A percentile compares a stretch with the other conserved stretches of the same genome.
phyloP scores from a whole-genome alignment of 495 filamentous ascomycete species.

The Penicillium angulare region DNA sequence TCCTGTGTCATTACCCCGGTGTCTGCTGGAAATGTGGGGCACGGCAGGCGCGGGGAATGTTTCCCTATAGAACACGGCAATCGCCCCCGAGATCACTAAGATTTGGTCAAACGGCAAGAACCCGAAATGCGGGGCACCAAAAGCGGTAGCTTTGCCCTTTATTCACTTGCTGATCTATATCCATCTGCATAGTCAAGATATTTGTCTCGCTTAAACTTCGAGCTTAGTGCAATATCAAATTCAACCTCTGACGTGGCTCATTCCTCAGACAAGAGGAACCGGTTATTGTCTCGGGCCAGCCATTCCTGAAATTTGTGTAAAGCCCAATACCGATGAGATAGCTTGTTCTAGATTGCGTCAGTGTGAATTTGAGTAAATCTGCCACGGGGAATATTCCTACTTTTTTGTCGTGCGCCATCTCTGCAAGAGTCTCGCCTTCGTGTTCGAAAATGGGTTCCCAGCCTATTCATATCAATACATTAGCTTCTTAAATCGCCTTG shows the following conservation, averaged over 20 bases:
- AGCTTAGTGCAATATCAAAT: background rate
- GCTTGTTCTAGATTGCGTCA: slow-evolving; percentile 55
- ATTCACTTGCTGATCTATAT: background rate
- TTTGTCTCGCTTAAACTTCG: background rate
- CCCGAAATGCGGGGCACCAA: background rate
- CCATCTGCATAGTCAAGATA: background rate
- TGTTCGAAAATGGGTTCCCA: slow-evolving; percentile 94
- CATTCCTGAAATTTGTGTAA: slow-evolving; percentile 74
- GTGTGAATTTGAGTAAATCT: slow-evolving; percentile 16
- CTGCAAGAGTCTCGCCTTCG: slow-evolving; percentile 83
- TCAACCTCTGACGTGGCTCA: background rate
- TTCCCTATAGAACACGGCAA: slow-evolving; percentile 13
- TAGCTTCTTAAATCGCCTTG: background rate
- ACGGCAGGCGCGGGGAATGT: slow-evolving; percentile 16
- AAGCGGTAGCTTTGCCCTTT: background rate
- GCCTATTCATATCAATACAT: slow-evolving; percentile 48
- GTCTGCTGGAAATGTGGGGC: slow-evolving; percentile 5
- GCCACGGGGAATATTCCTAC: slow-evolving; percentile 7
- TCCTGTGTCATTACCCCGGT: background rate
- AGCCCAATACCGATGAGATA: slow-evolving; percentile 79
- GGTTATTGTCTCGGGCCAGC: slow-evolving; percentile 40
- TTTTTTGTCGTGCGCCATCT: slow-evolving; percentile 83
- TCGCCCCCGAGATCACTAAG: too few relatives aligned
- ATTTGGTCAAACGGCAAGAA: too few relatives aligned
- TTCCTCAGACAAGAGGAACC: background rate